Percentiles rank a stretch among this genome's conserved stretches.
phyloP scores from a whole-genome alignment of 2,329 filamentous ascomycete species.

The Leptosphaerulina australis region DNA sequence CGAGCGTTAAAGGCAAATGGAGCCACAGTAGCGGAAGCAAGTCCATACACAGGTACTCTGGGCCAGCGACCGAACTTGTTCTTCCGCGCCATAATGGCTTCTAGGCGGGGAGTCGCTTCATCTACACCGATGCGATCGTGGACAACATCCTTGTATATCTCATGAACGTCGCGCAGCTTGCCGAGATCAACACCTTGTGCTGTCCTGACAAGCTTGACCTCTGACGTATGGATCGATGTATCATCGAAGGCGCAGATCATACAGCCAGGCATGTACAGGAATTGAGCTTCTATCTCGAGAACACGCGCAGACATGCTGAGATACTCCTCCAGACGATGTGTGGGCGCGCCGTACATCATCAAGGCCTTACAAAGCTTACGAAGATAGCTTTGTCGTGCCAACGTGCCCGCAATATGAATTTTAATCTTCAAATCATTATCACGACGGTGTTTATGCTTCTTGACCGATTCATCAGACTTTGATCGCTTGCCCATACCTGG shows the following conservation, averaged over 20 bases:
- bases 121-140: slow-evolving; percentile 76
- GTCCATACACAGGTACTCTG: slow-evolving; percentile 70
- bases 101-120: slow-evolving; percentile 67
- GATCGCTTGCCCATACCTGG: slow-evolving; percentile 46
- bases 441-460: slow-evolving; percentile 42
- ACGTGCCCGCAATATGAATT: slow-evolving; percentile 68
- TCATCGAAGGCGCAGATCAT: slow-evolving; percentile 95
- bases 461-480: slow-evolving; percentile 47
- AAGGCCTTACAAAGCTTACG: slow-evolving; percentile 82
- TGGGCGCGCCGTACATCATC: slow-evolving; percentile 90
- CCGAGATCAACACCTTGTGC: slow-evolving; percentile 74
- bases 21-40: slow-evolving; percentile 76
- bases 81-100: slow-evolving; percentile 65
- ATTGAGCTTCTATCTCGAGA: slow-evolving; percentile 86
- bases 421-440: slow-evolving; percentile 64
- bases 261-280: slow-evolving; percentile 86
- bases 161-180: slow-evolving; percentile 74
- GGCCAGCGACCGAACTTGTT: slow-evolving; percentile 59
- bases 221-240: slow-evolving; percentile 73
- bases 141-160: slow-evolving; percentile 82
- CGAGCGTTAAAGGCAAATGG: slow-evolving; percentile 81
- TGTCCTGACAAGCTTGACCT: slow-evolving; percentile 75
- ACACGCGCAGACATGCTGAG: slow-evolving; percentile 89
- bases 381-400: slow-evolving; percentile 81
- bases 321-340: slow-evolving; percentile 89